A percentile compares a stretch with the other conserved stretches of the same genome.
phyloP scores from a whole-genome alignment of 495 filamentous ascomycete genomes.

The Tetracladium marchalianum region DNA sequence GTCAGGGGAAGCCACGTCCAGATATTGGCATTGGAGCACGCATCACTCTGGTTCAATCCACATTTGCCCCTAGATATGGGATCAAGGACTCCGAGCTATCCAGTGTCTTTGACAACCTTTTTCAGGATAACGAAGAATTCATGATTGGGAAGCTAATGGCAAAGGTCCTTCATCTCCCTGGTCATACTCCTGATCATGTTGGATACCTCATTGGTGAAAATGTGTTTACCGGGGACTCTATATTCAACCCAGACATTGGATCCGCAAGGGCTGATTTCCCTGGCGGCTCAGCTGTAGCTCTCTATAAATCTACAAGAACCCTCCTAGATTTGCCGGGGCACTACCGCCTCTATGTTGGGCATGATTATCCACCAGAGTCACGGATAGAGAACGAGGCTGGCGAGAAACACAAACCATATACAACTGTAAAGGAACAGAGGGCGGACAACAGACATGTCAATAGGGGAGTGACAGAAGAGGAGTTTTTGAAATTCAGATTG shows the following conservation, averaged over 20 bases:
- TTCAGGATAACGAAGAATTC: conserved; percentile 44
- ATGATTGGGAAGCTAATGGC: conserved; percentile 35
- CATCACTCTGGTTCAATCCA: conserved; percentile 39
- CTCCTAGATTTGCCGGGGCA: conserved; percentile 36
- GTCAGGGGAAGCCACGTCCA: conserved; percentile 14
- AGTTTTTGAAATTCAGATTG: conserved; percentile 38
- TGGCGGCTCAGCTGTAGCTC: conserved; percentile 34
- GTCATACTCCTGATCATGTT: conserved; percentile 53
- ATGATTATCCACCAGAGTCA: conserved; percentile 33
- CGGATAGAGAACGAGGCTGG: neutral
- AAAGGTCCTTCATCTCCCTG: conserved; percentile 43
- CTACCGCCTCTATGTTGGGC: conserved; percentile 29
- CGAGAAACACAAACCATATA: conserved; percentile 21
- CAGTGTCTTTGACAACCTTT: conserved; percentile 39
- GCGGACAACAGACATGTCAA: conserved; percentile 43
- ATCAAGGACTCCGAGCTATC: conserved; percentile 29
- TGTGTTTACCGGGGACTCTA: conserved; percentile 51
- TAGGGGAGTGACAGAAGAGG: conserved; percentile 25
- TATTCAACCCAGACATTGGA: conserved; percentile 50
- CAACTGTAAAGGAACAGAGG: conserved; percentile 41
- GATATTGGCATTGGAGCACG: conserved; percentile 44
- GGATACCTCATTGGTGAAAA: conserved; percentile 51
- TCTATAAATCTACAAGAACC: conserved; percentile 35
- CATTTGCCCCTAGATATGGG: conserved; percentile 38
- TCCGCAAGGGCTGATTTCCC: conserved; percentile 53